phyloP scores from a whole-genome alignment of 768 basidiomycete genomes.

The Pilatotrama ljubarskyi region DNA sequence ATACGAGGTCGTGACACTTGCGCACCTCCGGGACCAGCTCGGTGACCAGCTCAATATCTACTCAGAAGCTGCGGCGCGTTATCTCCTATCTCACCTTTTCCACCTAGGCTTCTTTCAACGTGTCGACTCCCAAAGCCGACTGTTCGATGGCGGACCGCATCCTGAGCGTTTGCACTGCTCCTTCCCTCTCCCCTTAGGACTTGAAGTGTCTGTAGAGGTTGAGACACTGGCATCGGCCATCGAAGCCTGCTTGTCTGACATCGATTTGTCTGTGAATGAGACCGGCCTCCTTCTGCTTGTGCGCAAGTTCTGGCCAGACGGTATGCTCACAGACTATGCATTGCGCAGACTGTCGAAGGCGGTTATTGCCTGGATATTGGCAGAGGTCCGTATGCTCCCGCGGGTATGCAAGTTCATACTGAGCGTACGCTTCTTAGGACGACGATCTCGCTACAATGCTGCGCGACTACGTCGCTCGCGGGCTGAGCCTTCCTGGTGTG shows the following conservation, averaged over 20 bases:
- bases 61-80: constrained; percentile 51
- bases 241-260: constrained; percentile 67
- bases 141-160: constrained; percentile 38
- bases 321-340: constrained; percentile 71
- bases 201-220: constrained; percentile 72
- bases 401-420: neutral
- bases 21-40: constrained; percentile 61
- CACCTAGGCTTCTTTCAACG: constrained; percentile 62
- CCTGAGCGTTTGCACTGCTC: constrained; percentile 45
- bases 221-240: constrained; percentile 71
- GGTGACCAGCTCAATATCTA: constrained; percentile 57
- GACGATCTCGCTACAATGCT: constrained; percentile 65
- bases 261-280: constrained; percentile 76
- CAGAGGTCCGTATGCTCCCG: constrained; percentile 51
- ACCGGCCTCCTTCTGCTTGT: constrained; percentile 68
- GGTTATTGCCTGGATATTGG: constrained; percentile 69
- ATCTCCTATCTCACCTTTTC: constrained; percentile 60
- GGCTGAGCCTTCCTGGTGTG: constrained; percentile 63
- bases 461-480: constrained; percentile 63
- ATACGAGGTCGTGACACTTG: constrained; percentile 58
- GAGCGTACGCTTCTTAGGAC: constrained; percentile 45
- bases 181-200: constrained; percentile 69
- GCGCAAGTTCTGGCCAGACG: constrained; percentile 72
- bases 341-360: constrained; percentile 57
- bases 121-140: constrained; percentile 35